Conservation (phyloP, 2,329 filamentous ascomycete genomes). For the Zalaria sp. region DNA sequence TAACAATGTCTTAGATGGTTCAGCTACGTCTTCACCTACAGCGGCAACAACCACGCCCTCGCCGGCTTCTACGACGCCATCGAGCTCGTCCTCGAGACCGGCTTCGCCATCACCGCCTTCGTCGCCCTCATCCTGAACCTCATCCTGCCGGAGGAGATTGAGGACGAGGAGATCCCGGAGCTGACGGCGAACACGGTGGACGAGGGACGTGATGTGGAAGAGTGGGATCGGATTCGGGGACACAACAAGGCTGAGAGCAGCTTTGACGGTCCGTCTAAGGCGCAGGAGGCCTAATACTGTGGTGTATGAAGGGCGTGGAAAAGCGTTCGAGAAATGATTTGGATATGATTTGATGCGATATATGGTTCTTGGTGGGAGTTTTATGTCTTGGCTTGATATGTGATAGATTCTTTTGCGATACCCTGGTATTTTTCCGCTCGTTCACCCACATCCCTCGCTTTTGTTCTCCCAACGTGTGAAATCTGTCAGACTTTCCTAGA, state of each 20-base stretch:
- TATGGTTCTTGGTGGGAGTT: too few species aligned
- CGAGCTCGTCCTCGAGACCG: conserved; percentile 36
- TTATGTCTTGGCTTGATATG: too few species aligned
- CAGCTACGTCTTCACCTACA: conserved; percentile 56
- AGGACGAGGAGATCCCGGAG: conserved; percentile 36
- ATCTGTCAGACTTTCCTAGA: too few species aligned
- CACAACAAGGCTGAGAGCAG: not conserved
- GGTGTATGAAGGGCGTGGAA: too few species aligned
- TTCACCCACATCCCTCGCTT: too few species aligned
- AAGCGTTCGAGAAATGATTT: too few species aligned
- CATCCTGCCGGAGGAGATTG: conserved; percentile 58
- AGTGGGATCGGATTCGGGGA: conserved; percentile 19
- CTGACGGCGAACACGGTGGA: conserved; percentile 27
- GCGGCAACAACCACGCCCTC: conserved; percentile 51
- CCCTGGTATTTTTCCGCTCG: too few species aligned
- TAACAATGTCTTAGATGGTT: conserved; percentile 46
- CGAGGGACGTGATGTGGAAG: conserved; percentile 22
- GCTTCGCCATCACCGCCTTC: conserved; percentile 61
- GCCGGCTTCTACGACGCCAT: conserved; percentile 60
- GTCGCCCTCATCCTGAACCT: conserved; percentile 62
- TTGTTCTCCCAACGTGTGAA: too few species aligned
- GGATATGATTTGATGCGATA: too few species aligned
- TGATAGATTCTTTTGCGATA: too few species aligned
- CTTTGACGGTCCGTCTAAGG: not conserved
- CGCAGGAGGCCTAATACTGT: not conserved